Evolutionary conservation across 768 basidiomycete genomes (phyloP).

Genomic region (Boletus tomentosulus): DNA sequence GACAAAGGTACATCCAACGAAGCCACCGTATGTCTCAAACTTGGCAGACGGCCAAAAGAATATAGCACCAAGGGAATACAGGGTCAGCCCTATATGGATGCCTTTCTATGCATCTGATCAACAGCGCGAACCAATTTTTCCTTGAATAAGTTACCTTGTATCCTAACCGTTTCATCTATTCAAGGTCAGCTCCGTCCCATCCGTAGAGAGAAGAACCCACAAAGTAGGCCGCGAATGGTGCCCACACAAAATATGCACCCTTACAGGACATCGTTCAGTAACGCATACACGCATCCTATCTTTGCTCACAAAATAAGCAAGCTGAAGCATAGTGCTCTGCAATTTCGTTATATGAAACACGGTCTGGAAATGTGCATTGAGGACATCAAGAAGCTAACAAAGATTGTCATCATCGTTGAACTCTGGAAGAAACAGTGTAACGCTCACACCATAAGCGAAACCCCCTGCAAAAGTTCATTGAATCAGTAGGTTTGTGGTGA

Average conservation of each 20-base stretch:
- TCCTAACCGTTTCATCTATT: conserved; percentile 55
- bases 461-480: conserved; percentile 42
- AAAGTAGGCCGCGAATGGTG: conserved; percentile 54
- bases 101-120: conserved; percentile 39
- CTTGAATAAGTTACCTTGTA: conserved; percentile 50
- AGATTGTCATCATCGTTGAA: conserved; percentile 16
- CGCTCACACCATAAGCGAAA: conserved; percentile 59
- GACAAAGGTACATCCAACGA: conserved; percentile 70
- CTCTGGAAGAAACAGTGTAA: not conserved
- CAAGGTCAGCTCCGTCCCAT: not conserved
- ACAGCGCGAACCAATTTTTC: not conserved
- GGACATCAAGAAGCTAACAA: conserved; percentile 57
- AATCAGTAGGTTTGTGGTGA: not conserved
- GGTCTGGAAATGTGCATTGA: conserved; percentile 70
- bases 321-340: conserved; percentile 70
- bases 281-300: not conserved
- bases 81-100: conserved; percentile 55
- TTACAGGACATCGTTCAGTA: conserved; percentile 8
- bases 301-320: conserved; percentile 59
- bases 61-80: conserved; percentile 64
- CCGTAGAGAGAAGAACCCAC: conserved; percentile 34
- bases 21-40: conserved; percentile 64
- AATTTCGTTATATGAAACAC: conserved; percentile 65
- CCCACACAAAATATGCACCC: conserved; percentile 61
- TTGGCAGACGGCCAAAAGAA: conserved; percentile 79